Percentiles rank a stretch among this genome's conserved stretches.
phyloP scores from a whole-genome alignment of 129 eudicot genomes.

The Heracleum sosnowskyi region DNA sequence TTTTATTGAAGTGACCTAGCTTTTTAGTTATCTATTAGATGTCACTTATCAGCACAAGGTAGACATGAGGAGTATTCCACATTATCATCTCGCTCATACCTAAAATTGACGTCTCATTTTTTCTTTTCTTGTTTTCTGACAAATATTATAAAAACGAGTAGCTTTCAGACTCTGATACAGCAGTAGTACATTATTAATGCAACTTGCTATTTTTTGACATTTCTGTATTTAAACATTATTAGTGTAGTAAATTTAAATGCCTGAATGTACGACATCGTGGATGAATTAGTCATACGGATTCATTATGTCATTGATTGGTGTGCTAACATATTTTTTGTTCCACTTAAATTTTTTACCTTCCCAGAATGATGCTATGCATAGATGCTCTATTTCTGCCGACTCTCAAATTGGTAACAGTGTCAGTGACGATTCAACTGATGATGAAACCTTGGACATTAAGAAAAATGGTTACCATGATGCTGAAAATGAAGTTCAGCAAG shows the following conservation, averaged over 20 bases:
- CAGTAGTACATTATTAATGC: neutral
- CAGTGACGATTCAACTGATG: slow-evolving; percentile 75
- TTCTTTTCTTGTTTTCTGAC: too few species aligned
- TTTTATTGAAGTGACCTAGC: neutral
- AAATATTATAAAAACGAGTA: too few species aligned
- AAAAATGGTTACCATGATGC: slow-evolving; percentile 82
- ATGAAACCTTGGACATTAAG: slow-evolving; percentile 53
- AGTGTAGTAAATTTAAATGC: neutral
- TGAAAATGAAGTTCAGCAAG: slow-evolving; percentile 80
- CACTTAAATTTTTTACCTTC: slow-evolving; percentile 10
- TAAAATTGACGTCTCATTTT: neutral
- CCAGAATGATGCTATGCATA: slow-evolving; percentile 68
- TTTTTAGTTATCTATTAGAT: neutral
- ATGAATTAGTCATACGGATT: neutral
- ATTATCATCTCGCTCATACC: neutral
- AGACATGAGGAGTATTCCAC: neutral
- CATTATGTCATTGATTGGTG: neutral
- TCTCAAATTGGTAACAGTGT: slow-evolving; percentile 72
- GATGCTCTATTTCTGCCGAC: slow-evolving; percentile 88
- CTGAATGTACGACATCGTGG: neutral
- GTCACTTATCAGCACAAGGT: neutral
- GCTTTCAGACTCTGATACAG: neutral
- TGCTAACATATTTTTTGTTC: neutral
- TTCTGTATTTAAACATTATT: neutral
- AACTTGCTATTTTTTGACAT: neutral